Evolutionary conservation across 495 filamentous ascomycete species (phyloP), one percentile per base, ranked within the genome.

Genomic region (Neurospora discreta): DNA sequence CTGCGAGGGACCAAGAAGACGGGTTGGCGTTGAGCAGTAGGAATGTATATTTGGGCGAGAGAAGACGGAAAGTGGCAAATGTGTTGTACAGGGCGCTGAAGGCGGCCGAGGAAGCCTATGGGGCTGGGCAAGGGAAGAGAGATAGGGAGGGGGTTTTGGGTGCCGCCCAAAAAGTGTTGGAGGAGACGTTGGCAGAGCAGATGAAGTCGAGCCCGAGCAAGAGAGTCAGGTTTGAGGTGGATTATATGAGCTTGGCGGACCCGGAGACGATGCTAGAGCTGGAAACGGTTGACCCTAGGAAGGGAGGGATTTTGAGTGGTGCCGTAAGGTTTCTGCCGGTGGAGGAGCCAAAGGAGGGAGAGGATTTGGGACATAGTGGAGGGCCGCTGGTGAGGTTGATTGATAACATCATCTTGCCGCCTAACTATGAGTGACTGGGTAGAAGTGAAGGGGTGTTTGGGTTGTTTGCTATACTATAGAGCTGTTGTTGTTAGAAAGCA

Each of bases 11-110:
- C 72, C 68, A 33, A 15, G 15, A 1, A 0, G 93, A 95, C 80
- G 95, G 96, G 8, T 81, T 99, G 74, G 95, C 95, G n/a, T 84
- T 97, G 86, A 98, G 94, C 79, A 95, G 91, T 16, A 85, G 95
- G 70, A 99, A 99, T 80, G 92, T 97, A 38, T 98, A 98, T 80
- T 85, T 99, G 3, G 96, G 95, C 1, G 79, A 84, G 46, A 84
- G 93, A 46, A 84, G 95, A 76, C 85, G 95, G 36, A 78, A 80
- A 3, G 87, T 92, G 3, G 94, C 93, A 0, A 87, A 89, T 3
- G 90, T 93, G 13, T 80, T 99, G 26, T 86, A 85, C 65, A 85
- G 84, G 58, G 87, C 92, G 0, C 78, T 99, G 65, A 84, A 79
- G 71, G 87, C 89, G 5, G 92, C 93, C 0, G 92, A 97, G 76